Evolutionary conservation across 2,329 filamentous ascomycete species (phyloP).

Genomic region (Penicillium sp.): DNA sequence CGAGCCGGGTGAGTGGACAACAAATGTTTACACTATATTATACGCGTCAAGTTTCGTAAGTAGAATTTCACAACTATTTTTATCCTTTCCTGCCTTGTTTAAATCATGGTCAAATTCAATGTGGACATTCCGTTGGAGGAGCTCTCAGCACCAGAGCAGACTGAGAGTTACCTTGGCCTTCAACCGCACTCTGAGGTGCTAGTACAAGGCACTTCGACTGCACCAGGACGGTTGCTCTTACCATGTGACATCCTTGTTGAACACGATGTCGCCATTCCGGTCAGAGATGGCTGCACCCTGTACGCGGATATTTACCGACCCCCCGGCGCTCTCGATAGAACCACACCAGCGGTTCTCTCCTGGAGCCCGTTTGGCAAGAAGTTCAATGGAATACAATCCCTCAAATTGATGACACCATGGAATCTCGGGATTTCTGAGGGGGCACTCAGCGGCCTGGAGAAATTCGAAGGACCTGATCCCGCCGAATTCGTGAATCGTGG

Average conservation of each 20-base stretch:
- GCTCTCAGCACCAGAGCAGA: constrained; percentile 1
- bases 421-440: constrained; percentile 37
- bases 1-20: constrained; percentile 4
- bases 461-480: constrained; percentile 48
- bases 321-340: constrained; percentile 27
- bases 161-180: neutral
- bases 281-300: constrained; percentile 44
- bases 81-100: too few relatives aligned
- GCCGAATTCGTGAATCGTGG: constrained; percentile 31
- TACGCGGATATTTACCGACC: constrained; percentile 50
- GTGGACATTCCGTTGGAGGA: constrained; percentile 5
- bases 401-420: constrained; percentile 38
- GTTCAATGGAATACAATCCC: constrained; percentile 40
- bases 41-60: neutral
- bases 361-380: constrained; percentile 51
- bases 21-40: neutral
- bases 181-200: constrained; percentile 33
- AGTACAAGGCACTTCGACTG: constrained; percentile 36
- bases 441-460: constrained; percentile 34
- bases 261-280: constrained; percentile 46
- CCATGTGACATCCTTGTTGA: constrained; percentile 45
- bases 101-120: constrained; percentile 10
- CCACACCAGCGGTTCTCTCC: constrained; percentile 44
- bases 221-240: constrained; percentile 27
- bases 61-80: neutral